These are phyloP conservation scores for Onygena corvina DNA, from an alignment of 2,329 filamentous ascomycete species.

Conservation along the genomic window DNA sequence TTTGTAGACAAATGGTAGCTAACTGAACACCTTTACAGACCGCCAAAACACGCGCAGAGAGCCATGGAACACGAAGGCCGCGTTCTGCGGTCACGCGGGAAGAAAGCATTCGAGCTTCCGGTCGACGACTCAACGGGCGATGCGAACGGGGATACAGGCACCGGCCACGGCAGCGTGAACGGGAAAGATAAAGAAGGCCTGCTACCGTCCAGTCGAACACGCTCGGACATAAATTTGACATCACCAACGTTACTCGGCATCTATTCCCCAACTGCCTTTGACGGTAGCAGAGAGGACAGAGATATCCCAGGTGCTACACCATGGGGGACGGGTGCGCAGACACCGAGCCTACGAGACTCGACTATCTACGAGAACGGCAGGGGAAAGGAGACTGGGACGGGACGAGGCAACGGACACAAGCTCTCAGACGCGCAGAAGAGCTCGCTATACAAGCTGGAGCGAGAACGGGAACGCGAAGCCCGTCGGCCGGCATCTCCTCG, in stretches of 20 bases:
- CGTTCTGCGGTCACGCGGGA: slow-evolving; percentile 12
- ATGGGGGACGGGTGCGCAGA: slow-evolving; percentile 66
- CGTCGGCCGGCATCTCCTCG: not conserved
- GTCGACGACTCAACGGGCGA: slow-evolving; percentile 23
- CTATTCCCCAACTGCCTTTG: slow-evolving; percentile 57
- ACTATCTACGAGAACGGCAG: not conserved
- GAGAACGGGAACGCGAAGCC: not conserved
- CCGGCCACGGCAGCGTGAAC: slow-evolving; percentile 8
- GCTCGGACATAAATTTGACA: slow-evolving; percentile 75
- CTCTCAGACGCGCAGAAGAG: not conserved
- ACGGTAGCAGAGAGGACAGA: slow-evolving; percentile 20
- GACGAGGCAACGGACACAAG: not conserved
- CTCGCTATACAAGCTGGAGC: not conserved
- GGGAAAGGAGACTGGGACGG: not conserved
- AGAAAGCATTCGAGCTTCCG: slow-evolving; percentile 14
- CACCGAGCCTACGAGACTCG: slow-evolving; percentile 39
- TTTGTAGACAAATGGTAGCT: no score
- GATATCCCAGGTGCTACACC: slow-evolving; percentile 41
- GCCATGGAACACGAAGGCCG: slow-evolving; percentile 21
- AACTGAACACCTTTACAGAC: no score
- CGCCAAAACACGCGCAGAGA: no score
- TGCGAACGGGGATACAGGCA: not conserved
- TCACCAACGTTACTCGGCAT: slow-evolving; percentile 85
- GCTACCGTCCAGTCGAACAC: slow-evolving; percentile 51
- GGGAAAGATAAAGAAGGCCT: slow-evolving; percentile 23